Conservation (phyloP, 306 rosid species). For the Vachellia collinsii region DNA sequence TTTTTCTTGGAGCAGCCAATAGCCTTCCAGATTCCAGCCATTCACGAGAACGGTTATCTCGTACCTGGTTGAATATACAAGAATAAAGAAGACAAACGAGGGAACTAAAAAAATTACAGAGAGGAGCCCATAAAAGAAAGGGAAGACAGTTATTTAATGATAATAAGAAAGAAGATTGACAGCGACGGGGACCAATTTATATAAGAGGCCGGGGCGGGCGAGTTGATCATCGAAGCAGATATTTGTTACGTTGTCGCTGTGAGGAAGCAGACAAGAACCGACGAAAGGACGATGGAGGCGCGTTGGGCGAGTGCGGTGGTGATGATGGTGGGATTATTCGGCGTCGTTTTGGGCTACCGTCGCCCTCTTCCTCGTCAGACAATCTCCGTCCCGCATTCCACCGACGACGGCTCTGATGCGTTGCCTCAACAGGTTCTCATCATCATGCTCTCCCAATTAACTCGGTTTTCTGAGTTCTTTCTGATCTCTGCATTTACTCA, state of each 20-base stretch:
- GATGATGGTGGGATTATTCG: slow-evolving; percentile 1
- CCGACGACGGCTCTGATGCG: neutral
- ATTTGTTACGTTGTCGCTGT: neutral
- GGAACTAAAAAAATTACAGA: neutral
- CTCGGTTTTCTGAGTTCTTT: neutral
- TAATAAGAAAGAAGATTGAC: neutral
- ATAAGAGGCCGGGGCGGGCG: neutral
- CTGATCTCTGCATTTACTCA: neutral
- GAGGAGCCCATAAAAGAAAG: too few relatives aligned
- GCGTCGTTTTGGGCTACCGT: slow-evolving; percentile 26
- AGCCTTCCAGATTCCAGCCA: neutral
- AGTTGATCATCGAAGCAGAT: neutral
- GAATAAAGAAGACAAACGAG: neutral
- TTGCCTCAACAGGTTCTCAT: slow-evolving; percentile 47
- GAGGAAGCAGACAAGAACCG: neutral
- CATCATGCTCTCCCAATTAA: neutral
- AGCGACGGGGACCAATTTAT: neutral
- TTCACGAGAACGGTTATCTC: neutral
- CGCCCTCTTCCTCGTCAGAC: slow-evolving; percentile 40
- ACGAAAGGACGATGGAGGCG: neutral
- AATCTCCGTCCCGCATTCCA: neutral
- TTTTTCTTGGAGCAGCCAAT: neutral
- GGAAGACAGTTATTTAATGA: neutral
- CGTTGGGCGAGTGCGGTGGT: neutral
- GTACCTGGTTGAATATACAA: too few relatives aligned